Conservation (phyloP, 495 filamentous ascomycete genomes). For the Neurospora sp. region DNA sequence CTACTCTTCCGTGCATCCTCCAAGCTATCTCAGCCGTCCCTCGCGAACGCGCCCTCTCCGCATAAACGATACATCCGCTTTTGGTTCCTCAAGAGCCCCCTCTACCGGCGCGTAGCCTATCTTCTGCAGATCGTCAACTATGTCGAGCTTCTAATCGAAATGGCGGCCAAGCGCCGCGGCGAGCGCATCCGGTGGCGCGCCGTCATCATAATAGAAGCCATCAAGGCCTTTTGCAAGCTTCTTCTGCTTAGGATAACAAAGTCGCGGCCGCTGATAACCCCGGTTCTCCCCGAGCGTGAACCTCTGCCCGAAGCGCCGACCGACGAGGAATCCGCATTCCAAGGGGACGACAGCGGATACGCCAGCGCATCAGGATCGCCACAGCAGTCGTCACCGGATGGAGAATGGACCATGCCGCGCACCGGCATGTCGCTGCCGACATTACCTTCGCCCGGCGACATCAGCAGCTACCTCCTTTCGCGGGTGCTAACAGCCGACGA, state of each 20-base stretch:
- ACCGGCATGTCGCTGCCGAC: slow-evolving; percentile 76
- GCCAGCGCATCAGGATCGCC: not conserved
- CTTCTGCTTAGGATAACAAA: slow-evolving; percentile 76
- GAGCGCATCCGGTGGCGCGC: slow-evolving; percentile 82
- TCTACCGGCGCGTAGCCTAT: slow-evolving; percentile 70
- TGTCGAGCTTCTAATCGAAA: slow-evolving; percentile 81
- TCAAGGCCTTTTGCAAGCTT: slow-evolving; percentile 81
- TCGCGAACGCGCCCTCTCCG: slow-evolving; percentile 49
- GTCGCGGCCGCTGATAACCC: slow-evolving; percentile 72
- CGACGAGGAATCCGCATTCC: slow-evolving; percentile 28
- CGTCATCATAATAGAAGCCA: slow-evolving; percentile 72
- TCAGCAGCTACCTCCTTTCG: slow-evolving; percentile 76
- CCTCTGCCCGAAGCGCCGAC: slow-evolving; percentile 43
- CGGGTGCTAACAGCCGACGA: slow-evolving; percentile 92
- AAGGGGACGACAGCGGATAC: slow-evolving; percentile 1
- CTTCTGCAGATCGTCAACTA: slow-evolving; percentile 84
- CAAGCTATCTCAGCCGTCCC: slow-evolving; percentile 32
- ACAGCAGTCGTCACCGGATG: slow-evolving; percentile 18
- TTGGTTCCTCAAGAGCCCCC: slow-evolving; percentile 64
- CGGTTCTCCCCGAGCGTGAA: slow-evolving; percentile 79
- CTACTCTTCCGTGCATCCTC: slow-evolving; percentile 61
- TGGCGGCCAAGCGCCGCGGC: slow-evolving; percentile 70
- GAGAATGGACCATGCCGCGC: slow-evolving; percentile 88
- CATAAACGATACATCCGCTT: slow-evolving; percentile 87
- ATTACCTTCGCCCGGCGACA: slow-evolving; percentile 67